Conservation (phyloP, 805 yeast genomes). For the Ogataea sp. region DNA sequence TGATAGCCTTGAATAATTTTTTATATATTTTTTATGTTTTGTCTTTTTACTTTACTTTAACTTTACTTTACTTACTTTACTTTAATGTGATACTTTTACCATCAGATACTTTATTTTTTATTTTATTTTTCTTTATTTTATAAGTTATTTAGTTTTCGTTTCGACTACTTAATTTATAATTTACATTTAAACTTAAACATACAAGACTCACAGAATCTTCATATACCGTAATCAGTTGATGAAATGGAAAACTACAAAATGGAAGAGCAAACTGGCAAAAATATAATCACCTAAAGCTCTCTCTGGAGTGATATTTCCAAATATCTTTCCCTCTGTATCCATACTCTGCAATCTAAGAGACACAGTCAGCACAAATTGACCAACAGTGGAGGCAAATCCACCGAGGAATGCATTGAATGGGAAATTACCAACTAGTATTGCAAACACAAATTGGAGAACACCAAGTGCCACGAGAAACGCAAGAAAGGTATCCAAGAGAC, state of each 20-base stretch:
- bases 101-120: no score
- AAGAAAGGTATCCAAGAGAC: conserved; percentile 72
- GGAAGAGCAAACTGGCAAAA: conserved; percentile 80
- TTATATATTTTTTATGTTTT: no score
- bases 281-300: conserved; percentile 82
- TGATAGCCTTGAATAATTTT: no score
- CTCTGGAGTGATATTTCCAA: conserved; percentile 24
- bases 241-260: conserved; percentile 85
- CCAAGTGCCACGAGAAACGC: conserved; percentile 70
- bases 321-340: conserved; percentile 17
- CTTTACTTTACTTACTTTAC: no score
- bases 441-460: conserved; percentile 69
- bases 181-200: no score
- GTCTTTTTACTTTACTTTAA: no score
- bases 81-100: no score
- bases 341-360: conserved; percentile 67
- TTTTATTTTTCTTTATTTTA: no score
- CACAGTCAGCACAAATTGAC: conserved; percentile 87
- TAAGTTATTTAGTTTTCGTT: no score
- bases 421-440: conserved; percentile 72
- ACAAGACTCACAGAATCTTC: no score
- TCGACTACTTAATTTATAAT: not conserved
- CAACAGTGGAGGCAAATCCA: conserved; percentile 88
- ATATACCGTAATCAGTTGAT: conserved; percentile 60
- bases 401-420: conserved; percentile 97